Conservation (phyloP, 1,284 basidiomycete genomes). For the Pseudozyma sp. region DNA sequence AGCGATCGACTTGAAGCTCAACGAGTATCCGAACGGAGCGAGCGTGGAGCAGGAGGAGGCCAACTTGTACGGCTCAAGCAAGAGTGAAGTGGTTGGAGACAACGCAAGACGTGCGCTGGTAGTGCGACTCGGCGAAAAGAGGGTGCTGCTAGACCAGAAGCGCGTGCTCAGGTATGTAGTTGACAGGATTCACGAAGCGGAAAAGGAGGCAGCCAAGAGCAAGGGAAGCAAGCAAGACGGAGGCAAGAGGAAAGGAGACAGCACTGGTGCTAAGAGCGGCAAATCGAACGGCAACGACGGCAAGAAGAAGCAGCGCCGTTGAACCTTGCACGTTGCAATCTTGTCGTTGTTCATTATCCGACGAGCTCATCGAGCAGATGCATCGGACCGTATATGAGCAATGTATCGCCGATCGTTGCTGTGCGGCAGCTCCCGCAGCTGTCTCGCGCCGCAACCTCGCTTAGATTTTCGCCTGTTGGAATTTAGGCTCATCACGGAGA, state of each 20-base stretch:
- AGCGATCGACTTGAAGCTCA: slow-evolving; percentile 43
- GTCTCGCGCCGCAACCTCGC: neutral
- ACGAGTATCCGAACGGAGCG: slow-evolving; percentile 33
- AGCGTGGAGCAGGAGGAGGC: slow-evolving; percentile 73
- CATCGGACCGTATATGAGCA: no score
- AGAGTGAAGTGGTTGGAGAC: slow-evolving; percentile 18
- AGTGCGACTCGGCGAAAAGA: slow-evolving; percentile 84
- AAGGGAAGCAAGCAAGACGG: slow-evolving; percentile 12
- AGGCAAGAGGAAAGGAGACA: slow-evolving; percentile 12
- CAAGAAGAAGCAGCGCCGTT: slow-evolving; percentile 37
- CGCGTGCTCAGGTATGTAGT: slow-evolving; percentile 45
- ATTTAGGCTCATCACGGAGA: no score
- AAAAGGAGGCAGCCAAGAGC: slow-evolving; percentile 32
- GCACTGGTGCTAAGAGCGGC: neutral
- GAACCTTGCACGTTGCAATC: neutral
- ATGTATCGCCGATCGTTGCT: neutral
- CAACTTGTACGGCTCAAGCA: slow-evolving; percentile 67
- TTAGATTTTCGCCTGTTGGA: neutral
- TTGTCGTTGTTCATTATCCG: no score
- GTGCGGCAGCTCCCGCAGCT: no score
- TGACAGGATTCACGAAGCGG: slow-evolving; percentile 29
- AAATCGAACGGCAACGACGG: slow-evolving; percentile 1
- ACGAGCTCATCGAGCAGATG: no score
- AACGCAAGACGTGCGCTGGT: slow-evolving; percentile 75
- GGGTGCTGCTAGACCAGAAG: slow-evolving; percentile 72